Base-by-base conservation (phyloP, 2,329 filamentous ascomycete genomes). In the Aschersonia sp. region DNA sequence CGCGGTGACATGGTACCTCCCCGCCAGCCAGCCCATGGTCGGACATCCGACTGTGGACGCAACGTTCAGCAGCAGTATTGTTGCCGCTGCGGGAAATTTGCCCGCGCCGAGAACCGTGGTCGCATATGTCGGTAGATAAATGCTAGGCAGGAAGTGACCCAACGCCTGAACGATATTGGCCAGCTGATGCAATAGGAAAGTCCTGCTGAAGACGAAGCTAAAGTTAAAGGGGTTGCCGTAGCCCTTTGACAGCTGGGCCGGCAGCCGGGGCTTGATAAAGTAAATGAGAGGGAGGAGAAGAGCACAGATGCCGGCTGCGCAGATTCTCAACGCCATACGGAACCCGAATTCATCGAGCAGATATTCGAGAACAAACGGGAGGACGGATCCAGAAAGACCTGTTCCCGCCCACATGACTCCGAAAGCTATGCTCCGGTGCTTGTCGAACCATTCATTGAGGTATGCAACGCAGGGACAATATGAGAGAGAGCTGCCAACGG, bases 121-220 rank as follows among this genome's bases (percentile, higher is more conserved):
- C 5, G 75, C 74, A 53, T 77, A 80, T 4, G 68, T 69, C n/a
- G 71, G 70, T 22, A 80, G 64, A 57, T 77, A 79, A 8, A 77
- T 74, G 22, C 74, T 71, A 2, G 77, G 77, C 31, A 81, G 66
- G 49, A 76, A 77, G 58, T 76, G 81, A 4, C 76, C 77, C 39
- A 68, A 63, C 45, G 72, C 71, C 58, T 80, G 74, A 44, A 75
- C 59, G 4, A 76, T 62, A 50, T 75, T 81, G 42, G 72, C 72
- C 42, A 71, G 53, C 53, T 71, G 68, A 59, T 77, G 74, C 47
- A 79, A 63, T 53, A 71, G 66, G 53, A 81, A 77, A 1, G 69
- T 69, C 9, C 63, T 65, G 53, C 73, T 67, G 45, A 63, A 55
- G 30, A 77, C 62, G 56, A 81, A 80, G 12, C 58, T 52, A 30